Conservation (phyloP, 1,139 yeast species). For the Scheffersomyces titani region DNA sequence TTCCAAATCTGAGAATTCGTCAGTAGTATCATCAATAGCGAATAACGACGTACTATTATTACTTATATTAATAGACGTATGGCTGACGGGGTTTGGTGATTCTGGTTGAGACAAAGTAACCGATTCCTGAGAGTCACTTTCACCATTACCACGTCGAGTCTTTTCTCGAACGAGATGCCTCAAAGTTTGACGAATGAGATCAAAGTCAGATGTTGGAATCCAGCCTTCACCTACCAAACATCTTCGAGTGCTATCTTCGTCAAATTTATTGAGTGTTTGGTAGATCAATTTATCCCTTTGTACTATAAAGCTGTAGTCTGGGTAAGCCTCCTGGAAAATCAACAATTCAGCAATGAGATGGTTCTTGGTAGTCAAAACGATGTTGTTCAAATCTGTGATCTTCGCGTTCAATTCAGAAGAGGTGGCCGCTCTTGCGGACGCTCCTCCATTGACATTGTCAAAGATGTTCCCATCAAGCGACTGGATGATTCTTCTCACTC, state of each 20-base stretch:
- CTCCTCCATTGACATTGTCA: conserved; percentile 60
- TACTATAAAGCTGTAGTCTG: conserved; percentile 44
- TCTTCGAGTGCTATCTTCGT: conserved; percentile 81
- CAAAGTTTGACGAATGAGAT: conserved; percentile 24
- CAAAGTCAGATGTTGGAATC: conserved; percentile 57
- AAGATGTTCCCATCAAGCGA: conserved; percentile 81
- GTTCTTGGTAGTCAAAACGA: conserved; percentile 68
- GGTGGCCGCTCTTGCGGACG: conserved; percentile 50
- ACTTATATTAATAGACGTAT: conserved; percentile 16
- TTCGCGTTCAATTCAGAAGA: conserved; percentile 61
- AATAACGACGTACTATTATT: conserved; percentile 52
- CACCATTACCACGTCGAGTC: conserved; percentile 9
- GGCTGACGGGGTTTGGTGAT: conserved; percentile 6
- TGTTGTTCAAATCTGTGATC: conserved; percentile 48
- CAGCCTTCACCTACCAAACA: conserved; percentile 98
- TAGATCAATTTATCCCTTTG: conserved; percentile 75
- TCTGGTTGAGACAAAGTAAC: conserved; percentile 18
- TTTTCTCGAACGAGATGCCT: conserved; percentile 26
- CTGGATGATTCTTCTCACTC: conserved; percentile 75
- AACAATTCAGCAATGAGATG: conserved; percentile 75
- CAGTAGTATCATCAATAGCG: conserved; percentile 45
- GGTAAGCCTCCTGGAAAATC: conserved; percentile 57
- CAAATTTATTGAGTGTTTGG: conserved; percentile 75
- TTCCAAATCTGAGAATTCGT: conserved; percentile 22
- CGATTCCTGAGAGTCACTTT: conserved; percentile 19